Base-by-base conservation (phyloP, 163 green algal species). In the Trebouxiophyceae sp. region DNA sequence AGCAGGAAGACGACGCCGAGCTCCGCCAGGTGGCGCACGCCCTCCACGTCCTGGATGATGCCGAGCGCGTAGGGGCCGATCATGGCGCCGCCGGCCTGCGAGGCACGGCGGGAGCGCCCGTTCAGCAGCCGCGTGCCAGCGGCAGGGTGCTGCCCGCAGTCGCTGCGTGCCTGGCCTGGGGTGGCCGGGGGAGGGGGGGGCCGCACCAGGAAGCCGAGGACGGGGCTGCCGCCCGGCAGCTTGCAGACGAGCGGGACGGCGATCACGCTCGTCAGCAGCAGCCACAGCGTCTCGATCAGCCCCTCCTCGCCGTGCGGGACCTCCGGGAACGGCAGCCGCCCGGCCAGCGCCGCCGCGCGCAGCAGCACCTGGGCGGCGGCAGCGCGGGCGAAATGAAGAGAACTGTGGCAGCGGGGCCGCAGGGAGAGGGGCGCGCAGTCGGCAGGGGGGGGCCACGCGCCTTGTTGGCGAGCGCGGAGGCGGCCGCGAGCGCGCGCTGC, bases 1-100 rank as follows among this genome's bases (percentile, higher is more conserved):
- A 99, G 92, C 68, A 99, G 88, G 81, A 99, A 98, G 56, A 99
- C 90, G 6, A 99, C 95, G 5, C 94, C 95, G 70, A 99, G 84
- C 85, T 99, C 95, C 12, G 92, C 93, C 55, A 97, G 78, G 69
- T 92, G 87, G 20, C 76, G 60, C 63, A 77, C 71, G 19, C 60
- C 71, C 24, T 86, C 60, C 45, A 91, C 82, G 30, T 89, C 72
- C 74, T 91, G 81, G 54, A 97, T 86, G 68, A 83, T 85, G 47
- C 90, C 91, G 45, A 97, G 80, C 4, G 87, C 87, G 68, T 97
- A 85, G 1, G 95, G 95, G 2, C 95, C 95, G 30, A 99, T 89
- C 24, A 98, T 67, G 2, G 90, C 91, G 27, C 95, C 95, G 19
- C 89, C 90, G 24, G 84, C 82, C 80, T 88, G 71, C 50, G 39